Percentiles rank a stretch among this genome's conserved stretches.
These are phyloP conservation scores for Nicotiana paniculata DNA, from an alignment of 257 asterid genomes.

Conservation along the genomic window DNA sequence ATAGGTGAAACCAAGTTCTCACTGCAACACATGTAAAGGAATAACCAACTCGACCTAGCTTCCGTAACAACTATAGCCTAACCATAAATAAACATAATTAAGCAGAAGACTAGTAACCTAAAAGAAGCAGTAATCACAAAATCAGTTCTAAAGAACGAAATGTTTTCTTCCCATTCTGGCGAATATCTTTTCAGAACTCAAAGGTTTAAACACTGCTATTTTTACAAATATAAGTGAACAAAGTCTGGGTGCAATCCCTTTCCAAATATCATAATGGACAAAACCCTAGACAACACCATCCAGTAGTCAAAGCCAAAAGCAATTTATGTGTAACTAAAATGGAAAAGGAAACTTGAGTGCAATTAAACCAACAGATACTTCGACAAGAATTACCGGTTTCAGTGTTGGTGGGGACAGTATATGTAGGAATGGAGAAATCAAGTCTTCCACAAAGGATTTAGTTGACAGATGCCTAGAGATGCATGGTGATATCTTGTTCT, in stretches of 20 bases:
- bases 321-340: not conserved
- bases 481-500: constrained; percentile 55
- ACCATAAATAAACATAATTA: not conserved
- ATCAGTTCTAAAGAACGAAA: not conserved
- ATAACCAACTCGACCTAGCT: not conserved
- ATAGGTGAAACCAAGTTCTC: constrained; percentile 7
- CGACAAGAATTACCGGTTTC: constrained; percentile 63
- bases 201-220: not conserved
- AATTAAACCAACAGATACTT: constrained; percentile 1
- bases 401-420: constrained; percentile 79
- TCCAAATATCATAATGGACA: not conserved
- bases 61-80: not conserved
- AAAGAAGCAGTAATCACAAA: constrained; percentile 6
- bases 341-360: constrained; percentile 9
- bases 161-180: not conserved
- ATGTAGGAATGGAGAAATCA: constrained; percentile 71
- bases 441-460: constrained; percentile 73
- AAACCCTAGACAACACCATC: not conserved
- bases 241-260: not conserved
- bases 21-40: not conserved
- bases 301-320: not conserved
- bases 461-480: constrained; percentile 87
- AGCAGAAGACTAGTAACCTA: not conserved
- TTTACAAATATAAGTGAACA: not conserved
- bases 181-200: not conserved